Conservation (phyloP, 2,329 filamentous ascomycete genomes). For the Fusarium beomiforme region DNA sequence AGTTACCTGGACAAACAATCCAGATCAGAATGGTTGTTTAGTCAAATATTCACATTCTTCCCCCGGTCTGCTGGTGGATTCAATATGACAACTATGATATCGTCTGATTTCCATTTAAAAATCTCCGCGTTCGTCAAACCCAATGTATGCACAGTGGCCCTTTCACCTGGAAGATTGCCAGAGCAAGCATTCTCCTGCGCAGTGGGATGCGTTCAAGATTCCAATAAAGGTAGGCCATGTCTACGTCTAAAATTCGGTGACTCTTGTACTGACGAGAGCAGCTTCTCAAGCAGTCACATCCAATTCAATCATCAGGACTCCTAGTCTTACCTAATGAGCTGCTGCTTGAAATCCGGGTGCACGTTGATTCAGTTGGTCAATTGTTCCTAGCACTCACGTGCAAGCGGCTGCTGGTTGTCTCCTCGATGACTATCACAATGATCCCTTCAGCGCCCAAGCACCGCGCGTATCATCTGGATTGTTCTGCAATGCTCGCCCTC, state of each 20-base stretch:
- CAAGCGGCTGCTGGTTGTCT: neutral
- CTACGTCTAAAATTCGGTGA: neutral
- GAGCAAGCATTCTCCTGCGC: neutral
- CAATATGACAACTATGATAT: neutral
- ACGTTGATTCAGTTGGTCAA: neutral
- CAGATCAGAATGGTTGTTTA: neutral
- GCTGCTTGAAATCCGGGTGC: neutral
- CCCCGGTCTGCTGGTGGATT: neutral
- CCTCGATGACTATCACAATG: neutral
- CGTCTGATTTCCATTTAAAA: neutral
- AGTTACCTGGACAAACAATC: neutral
- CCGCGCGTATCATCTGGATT: neutral
- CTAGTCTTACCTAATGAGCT: neutral
- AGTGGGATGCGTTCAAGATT: neutral
- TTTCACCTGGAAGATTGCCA: neutral
- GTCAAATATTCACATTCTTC: neutral
- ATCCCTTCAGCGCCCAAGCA: neutral
- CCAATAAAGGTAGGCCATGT: neutral
- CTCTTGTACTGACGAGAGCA: neutral
- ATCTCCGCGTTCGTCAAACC: neutral
- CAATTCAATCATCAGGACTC: neutral
- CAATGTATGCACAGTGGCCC: neutral
- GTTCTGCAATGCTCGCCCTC: neutral
- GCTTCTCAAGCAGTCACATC: neutral
- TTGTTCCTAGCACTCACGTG: neutral